Evolutionary conservation across 1,139 yeast species (phyloP), one percentile per base, ranked within the genome.

Genomic region (Pichia sp.): DNA sequence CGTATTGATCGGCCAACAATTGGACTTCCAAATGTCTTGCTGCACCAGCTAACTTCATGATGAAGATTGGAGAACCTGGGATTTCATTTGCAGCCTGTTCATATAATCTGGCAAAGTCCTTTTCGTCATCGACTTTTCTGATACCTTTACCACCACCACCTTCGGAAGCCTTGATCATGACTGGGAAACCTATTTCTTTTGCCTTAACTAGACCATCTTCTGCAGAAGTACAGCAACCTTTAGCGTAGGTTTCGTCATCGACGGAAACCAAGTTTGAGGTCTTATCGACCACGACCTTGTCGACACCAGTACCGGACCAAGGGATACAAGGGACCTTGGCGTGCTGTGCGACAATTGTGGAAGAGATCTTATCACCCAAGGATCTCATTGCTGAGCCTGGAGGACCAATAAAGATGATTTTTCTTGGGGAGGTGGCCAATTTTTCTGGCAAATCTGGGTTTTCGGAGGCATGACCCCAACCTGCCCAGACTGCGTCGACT

Each of bases 61-160:
- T 88, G 70, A 91, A 91, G 63, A 91, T 89, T 55, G 97, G 97
- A 56, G 97, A 91, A 58, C 97, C 97, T 27, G 97, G 97, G 53
- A 91, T 90, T 76, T 91, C 97, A 67, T 87, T 89, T 48, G 93
- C 88, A 48, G 96, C 97, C 75, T 91, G 97, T 61, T 84, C 81
- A 70, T 89, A 91, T 63, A 87, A 75, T 42, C 86, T 64, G 44
- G 77, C 66, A 63, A 91, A 91, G 64, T 87, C 85, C 59, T 82
- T 83, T 71, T 85, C 95, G 58, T 77, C 71, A 55, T 87, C 95
- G 61, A 88, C 97, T 72, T 89, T 89, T 79, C 97, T 85, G 70
- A 91, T 91, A 80, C 97, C 97, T 75, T 91, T 91, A 79, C 97
- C 97, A 77, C 97, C 97, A 75, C 97, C 97, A 78, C 97, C 97